A percentile compares a stretch with the other conserved stretches of the same genome.
phyloP scores from a whole-genome alignment of 1,139 yeast genomes.

The Candida sojae region DNA sequence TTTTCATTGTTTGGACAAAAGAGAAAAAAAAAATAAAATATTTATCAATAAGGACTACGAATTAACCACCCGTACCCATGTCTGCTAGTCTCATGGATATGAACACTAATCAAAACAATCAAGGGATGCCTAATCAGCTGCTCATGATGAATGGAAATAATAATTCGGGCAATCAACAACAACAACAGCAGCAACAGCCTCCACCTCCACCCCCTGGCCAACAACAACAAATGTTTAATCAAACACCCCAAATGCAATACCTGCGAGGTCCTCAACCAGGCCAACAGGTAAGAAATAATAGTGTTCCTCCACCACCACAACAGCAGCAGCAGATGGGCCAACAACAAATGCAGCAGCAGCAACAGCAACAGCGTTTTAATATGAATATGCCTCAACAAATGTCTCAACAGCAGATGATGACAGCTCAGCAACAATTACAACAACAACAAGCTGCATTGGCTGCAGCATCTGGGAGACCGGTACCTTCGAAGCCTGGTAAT shows the following conservation, averaged over 20 bases:
- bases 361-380: conserved; percentile 10
- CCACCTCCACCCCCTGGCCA: conserved; percentile 8
- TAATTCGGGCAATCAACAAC: conserved; percentile 14
- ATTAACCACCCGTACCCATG: background rate
- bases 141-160: conserved; percentile 4
- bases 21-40: background rate
- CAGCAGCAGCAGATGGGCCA: conserved; percentile 5
- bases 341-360: conserved; percentile 7
- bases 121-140: conserved; percentile 1
- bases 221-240: conserved; percentile 13
- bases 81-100: conserved; percentile 2
- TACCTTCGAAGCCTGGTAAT: conserved; percentile 11
- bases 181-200: conserved; percentile 9
- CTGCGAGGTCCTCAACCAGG: conserved; percentile 11
- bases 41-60: background rate
- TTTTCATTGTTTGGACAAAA: conserved; percentile 1
- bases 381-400: conserved; percentile 10
- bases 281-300: conserved; percentile 3
- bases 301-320: conserved; percentile 4
- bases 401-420: conserved; percentile 10
- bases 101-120: conserved; percentile 1
- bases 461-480: conserved; percentile 11
- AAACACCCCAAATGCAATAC: conserved; percentile 13
- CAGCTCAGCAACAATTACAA: conserved; percentile 8
- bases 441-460: conserved; percentile 9